Conservation (phyloP, 202 grass and related monocot genomes). For the Tripidium arundinaceum region DNA sequence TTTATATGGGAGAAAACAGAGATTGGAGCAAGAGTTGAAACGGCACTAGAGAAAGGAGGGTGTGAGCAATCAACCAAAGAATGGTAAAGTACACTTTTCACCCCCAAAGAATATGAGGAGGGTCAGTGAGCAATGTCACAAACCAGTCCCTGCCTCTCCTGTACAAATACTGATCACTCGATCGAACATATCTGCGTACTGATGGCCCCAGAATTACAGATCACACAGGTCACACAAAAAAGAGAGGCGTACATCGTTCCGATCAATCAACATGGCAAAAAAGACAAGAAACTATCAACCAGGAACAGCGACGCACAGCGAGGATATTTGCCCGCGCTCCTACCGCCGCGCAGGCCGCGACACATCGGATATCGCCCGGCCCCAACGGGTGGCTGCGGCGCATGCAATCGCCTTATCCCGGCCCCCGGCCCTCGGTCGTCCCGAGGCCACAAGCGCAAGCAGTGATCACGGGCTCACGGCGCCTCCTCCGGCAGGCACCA, state of each 20-base stretch:
- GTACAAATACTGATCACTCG: neutral
- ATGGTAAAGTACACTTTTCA: no score
- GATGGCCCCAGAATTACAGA: neutral
- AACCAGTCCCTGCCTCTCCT: no score
- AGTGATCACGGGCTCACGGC: constrained; percentile 26
- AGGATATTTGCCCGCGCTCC: neutral
- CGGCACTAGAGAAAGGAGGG: no score
- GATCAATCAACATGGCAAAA: neutral
- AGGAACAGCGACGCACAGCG: neutral
- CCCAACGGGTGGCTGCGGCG: constrained; percentile 50
- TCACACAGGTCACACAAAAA: neutral
- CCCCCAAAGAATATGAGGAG: neutral
- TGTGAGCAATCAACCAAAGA: no score
- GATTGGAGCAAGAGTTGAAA: neutral
- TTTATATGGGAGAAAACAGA: neutral
- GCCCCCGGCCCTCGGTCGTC: no score
- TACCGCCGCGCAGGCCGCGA: neutral
- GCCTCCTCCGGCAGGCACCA: neutral
- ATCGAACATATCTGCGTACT: neutral
- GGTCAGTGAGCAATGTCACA: no score
- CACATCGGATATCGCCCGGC: constrained; percentile 12
- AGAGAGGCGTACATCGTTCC: neutral
- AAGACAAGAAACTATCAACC: neutral
- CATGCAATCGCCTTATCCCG: constrained; percentile 48
- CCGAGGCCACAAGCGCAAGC: constrained; percentile 21